phyloP scores from a whole-genome alignment of 2,329 filamentous ascomycete species.

The Colletotrichum lentis region DNA sequence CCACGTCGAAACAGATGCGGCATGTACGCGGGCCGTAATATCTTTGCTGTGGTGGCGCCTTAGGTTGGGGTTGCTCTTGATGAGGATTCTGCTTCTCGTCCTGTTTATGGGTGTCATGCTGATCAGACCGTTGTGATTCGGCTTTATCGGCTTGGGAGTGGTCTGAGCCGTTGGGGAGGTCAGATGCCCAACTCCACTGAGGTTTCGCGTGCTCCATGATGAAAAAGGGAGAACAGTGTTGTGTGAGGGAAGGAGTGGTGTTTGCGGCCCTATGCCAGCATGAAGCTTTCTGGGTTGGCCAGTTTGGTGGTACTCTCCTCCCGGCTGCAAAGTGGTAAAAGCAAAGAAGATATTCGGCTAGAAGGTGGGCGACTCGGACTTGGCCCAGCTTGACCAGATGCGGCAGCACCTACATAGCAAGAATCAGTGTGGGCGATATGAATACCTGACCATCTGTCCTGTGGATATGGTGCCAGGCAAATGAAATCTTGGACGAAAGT shows the following conservation, averaged over 20 bases:
- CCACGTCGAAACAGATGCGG: constrained; percentile 85
- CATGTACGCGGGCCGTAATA: constrained; percentile 79
- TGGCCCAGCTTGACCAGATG: constrained; percentile 21
- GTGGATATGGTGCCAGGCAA: constrained; percentile 16
- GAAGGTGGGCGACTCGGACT: constrained; percentile 1
- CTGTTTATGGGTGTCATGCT: constrained; percentile 1
- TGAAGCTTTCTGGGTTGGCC: background rate
- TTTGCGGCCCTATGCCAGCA: background rate
- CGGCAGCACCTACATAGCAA: constrained; percentile 34
- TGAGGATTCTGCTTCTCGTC: background rate
- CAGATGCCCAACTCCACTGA: constrained; percentile 32
- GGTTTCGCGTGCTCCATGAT: constrained; percentile 28
- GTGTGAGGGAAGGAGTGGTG: too few relatives aligned
- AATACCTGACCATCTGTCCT: constrained; percentile 28
- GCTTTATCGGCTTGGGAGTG: constrained; percentile 13
- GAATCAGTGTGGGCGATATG: background rate
- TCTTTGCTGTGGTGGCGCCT: constrained; percentile 41
- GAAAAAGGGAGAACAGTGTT: background rate
- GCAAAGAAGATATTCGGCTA: background rate
- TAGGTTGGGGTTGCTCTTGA: constrained; percentile 11
- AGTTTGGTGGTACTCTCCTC: background rate
- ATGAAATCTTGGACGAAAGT: constrained; percentile 4
- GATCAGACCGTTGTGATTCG: constrained; percentile 2
- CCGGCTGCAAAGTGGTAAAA: background rate
- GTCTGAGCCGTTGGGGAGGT: constrained; percentile 11